These are phyloP conservation scores for Massospora cicadina DNA, from an alignment of 371 early-diverging fungal genomes.

Conservation along the genomic window DNA sequence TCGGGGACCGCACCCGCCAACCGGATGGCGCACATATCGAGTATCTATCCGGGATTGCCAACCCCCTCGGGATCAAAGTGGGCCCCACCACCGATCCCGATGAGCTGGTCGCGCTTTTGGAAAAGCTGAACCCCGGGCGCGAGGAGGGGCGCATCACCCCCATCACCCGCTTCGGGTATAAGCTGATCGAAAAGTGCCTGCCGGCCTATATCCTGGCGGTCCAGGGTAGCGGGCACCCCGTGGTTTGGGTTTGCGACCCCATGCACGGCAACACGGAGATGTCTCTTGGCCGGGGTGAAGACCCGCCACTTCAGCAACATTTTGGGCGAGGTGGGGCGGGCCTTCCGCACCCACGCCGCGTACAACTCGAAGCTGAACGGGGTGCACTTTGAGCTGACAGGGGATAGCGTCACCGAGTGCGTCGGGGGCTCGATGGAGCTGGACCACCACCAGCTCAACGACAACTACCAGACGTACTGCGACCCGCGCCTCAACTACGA, in stretches of 20 bases:
- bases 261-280: constrained; percentile 95
- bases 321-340: constrained; percentile 53
- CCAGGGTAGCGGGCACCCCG: constrained; percentile 57
- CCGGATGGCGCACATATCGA: constrained; percentile 89
- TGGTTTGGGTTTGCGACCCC: constrained; percentile 93
- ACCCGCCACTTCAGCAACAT: constrained; percentile 81
- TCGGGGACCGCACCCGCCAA: constrained; percentile 93
- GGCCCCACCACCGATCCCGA: constrained; percentile 80
- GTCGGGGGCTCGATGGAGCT: constrained; percentile 91
- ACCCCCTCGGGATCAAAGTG: constrained; percentile 93
- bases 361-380: constrained; percentile 64
- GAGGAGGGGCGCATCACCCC: constrained; percentile 84
- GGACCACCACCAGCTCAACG: constrained; percentile 49
- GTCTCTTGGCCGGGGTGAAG: constrained; percentile 60
- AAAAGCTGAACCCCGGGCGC: constrained; percentile 67
- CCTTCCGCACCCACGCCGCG: constrained; percentile 65
- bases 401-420: constrained; percentile 85
- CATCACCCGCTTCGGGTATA: constrained; percentile 85
- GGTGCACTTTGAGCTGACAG: constrained; percentile 93
- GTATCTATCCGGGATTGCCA: constrained; percentile 84
- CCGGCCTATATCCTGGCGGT: constrained; percentile 84
- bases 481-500: constrained; percentile 90
- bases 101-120: constrained; percentile 58
- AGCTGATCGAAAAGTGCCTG: constrained; percentile 55
- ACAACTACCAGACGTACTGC: constrained; percentile 88